These are phyloP conservation scores for Manihot esculenta DNA, from an alignment of 441 rosid species.

Conservation along the genomic window DNA sequence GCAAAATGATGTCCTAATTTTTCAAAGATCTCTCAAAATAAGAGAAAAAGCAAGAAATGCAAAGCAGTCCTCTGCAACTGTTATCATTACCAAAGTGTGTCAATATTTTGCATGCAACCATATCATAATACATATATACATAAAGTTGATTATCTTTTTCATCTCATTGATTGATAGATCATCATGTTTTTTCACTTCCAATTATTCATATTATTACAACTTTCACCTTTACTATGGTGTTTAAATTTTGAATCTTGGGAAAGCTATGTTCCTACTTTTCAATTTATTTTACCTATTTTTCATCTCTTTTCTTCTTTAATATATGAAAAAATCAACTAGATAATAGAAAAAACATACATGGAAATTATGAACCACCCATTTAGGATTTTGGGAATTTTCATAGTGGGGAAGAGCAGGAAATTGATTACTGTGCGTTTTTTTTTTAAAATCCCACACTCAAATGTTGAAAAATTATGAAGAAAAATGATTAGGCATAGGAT, in stretches of 20 bases:
- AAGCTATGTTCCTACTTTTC: conserved; percentile 8
- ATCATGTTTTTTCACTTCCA: conserved; percentile 44
- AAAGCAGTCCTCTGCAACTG: conserved; percentile 31
- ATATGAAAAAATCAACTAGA: too few species aligned
- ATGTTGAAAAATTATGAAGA: neutral
- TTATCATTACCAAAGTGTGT: conserved; percentile 23
- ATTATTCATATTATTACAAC: conserved; percentile 15
- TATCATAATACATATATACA: conserved; percentile 16
- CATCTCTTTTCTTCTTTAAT: too few species aligned
- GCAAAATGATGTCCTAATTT: neutral
- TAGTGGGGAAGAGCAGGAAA: neutral
- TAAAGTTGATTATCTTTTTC: conserved; percentile 38
- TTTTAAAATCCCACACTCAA: neutral
- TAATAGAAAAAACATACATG: neutral
- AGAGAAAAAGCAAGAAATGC: conserved; percentile 10
- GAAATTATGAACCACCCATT: conserved; percentile 12
- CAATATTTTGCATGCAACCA: conserved; percentile 28
- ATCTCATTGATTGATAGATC: conserved; percentile 50
- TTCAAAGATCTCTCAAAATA: conserved; percentile 15
- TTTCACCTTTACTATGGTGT: conserved; percentile 17
- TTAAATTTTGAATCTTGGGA: conserved; percentile 34
- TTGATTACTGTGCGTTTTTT: too few species aligned
- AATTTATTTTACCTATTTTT: conserved; percentile 17
- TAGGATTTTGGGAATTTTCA: conserved; percentile 15
- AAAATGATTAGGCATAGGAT: conserved; percentile 46